Percentiles rank a stretch among this genome's conserved stretches.
Conservation (phyloP, 2,329 filamentous ascomycete genomes). For the Penicillium griseofulvum region DNA sequence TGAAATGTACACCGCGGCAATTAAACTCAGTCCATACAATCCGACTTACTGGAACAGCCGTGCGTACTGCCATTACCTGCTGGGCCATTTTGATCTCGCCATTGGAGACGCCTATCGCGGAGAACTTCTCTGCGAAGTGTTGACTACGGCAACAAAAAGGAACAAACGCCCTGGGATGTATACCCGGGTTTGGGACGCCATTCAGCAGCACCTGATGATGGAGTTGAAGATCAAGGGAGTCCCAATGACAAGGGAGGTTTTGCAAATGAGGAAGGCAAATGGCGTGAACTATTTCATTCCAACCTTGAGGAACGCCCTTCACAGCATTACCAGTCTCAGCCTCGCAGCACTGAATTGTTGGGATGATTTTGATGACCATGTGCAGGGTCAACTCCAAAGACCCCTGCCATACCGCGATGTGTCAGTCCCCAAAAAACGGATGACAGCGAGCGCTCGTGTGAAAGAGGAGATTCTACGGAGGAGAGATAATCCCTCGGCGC, state of each 20-base stretch:
- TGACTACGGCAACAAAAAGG: constrained; percentile 17
- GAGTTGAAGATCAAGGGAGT: constrained; percentile 6
- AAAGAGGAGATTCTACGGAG: not conserved
- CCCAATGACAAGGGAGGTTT: constrained; percentile 12
- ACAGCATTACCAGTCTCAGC: constrained; percentile 32
- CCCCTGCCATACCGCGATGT: constrained; percentile 23
- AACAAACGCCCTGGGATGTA: constrained; percentile 29
- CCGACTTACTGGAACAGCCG: constrained; percentile 39
- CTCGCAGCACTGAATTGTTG: constrained; percentile 32
- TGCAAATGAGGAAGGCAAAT: constrained; percentile 20
- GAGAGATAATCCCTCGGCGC: not conserved
- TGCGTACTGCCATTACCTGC: constrained; percentile 36
- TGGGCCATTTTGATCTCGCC: constrained; percentile 35
- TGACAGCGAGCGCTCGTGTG: constrained; percentile 6
- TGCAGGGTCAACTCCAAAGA: constrained; percentile 20
- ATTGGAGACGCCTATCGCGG: constrained; percentile 40
- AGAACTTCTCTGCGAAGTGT: constrained; percentile 32
- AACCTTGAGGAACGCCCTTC: constrained; percentile 26
- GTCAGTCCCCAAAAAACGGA: constrained; percentile 20
- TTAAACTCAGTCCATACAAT: constrained; percentile 37
- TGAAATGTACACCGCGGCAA: constrained; percentile 39
- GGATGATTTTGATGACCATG: constrained; percentile 26
- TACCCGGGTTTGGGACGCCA: constrained; percentile 30
- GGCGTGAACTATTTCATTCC: constrained; percentile 33
- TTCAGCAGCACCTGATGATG: constrained; percentile 34